Conservation (phyloP, 176 grass and related monocot genomes). For the Metroxylon sagu region DNA sequence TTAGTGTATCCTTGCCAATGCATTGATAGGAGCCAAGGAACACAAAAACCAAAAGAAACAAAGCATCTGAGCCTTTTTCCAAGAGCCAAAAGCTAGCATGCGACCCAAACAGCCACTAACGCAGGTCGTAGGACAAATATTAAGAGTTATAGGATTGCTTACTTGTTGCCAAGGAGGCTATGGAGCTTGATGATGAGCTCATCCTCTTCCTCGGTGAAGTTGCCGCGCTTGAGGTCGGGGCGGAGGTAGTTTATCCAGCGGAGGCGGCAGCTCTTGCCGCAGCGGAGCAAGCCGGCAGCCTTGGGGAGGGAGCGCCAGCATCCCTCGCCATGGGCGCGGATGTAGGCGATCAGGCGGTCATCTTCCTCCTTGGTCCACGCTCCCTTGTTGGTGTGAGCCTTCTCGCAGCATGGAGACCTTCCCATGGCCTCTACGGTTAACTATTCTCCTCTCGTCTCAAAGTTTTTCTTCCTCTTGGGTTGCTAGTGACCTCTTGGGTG, state of each 20-base stretch:
- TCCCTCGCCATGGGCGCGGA: conserved; percentile 5
- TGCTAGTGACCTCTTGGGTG: too few species aligned
- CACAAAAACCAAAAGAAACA: too few species aligned
- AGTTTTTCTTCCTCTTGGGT: too few species aligned
- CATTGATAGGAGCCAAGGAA: too few species aligned
- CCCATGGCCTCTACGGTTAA: conserved; percentile 1
- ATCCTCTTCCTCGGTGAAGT: conserved; percentile 11
- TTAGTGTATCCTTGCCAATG: too few species aligned
- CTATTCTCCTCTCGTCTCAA: too few species aligned
- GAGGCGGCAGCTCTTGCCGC: conserved; percentile 21
- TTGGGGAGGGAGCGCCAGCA: conserved; percentile 16
- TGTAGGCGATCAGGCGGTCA: conserved; percentile 8
- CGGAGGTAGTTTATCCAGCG: conserved; percentile 22
- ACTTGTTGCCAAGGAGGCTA: conserved; percentile 15
- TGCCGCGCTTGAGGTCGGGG: conserved; percentile 10
- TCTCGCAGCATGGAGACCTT: conserved; percentile 21
- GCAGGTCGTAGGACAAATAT: too few species aligned
- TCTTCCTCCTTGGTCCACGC: conserved; percentile 24
- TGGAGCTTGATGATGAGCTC: conserved; percentile 21
- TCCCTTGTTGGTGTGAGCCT: conserved; percentile 15
- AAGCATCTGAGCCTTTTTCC: too few species aligned
- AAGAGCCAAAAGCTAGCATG: too few species aligned
- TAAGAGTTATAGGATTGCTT: not conserved
- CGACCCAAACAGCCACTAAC: too few species aligned
- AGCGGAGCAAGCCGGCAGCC: conserved; percentile 9